These are phyloP conservation scores for Stenocarpella maydis DNA, from an alignment of 2,329 filamentous ascomycete species.

Conservation along the genomic window DNA sequence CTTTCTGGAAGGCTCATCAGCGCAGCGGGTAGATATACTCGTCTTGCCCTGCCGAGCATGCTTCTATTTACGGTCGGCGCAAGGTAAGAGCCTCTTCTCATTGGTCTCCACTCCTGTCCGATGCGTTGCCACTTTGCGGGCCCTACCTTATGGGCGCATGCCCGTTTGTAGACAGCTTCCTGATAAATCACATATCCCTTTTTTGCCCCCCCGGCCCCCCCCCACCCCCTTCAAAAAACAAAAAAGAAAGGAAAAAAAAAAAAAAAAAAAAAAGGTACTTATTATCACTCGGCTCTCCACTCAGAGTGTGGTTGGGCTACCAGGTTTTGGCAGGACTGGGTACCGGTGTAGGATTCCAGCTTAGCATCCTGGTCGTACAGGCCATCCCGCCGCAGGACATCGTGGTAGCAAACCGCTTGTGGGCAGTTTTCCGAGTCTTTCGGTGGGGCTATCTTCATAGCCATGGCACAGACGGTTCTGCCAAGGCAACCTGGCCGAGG, in stretches of 20 bases:
- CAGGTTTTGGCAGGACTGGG: constrained; percentile 61
- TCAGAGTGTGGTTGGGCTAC: constrained; percentile 62
- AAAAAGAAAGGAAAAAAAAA: too few species aligned
- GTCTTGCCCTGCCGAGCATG: constrained; percentile 52
- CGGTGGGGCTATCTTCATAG: constrained; percentile 70
- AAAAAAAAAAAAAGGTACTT: constrained; percentile 59
- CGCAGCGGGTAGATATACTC: constrained; percentile 53
- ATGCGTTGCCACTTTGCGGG: neutral
- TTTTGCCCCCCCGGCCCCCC: too few species aligned
- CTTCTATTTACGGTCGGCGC: constrained; percentile 44
- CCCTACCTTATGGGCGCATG: neutral
- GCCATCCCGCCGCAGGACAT: constrained; percentile 57
- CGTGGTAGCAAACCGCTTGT: constrained; percentile 57
- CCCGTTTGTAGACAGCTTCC: neutral
- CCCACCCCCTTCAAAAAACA: too few species aligned
- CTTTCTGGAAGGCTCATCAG: constrained; percentile 52
- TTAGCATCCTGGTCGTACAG: constrained; percentile 56
- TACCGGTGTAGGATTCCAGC: constrained; percentile 57
- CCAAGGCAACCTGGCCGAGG: constrained; percentile 65
- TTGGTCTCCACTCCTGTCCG: neutral
- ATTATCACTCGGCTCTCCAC: constrained; percentile 56
- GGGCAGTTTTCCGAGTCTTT: constrained; percentile 69
- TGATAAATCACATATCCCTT: too few species aligned
- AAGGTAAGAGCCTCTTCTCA: neutral
- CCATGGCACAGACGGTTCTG: constrained; percentile 74